Percentiles rank a stretch among this genome's conserved stretches.
phyloP scores from a whole-genome alignment of 192 early-diverging fungal species.

The Diversispora eburnea region DNA sequence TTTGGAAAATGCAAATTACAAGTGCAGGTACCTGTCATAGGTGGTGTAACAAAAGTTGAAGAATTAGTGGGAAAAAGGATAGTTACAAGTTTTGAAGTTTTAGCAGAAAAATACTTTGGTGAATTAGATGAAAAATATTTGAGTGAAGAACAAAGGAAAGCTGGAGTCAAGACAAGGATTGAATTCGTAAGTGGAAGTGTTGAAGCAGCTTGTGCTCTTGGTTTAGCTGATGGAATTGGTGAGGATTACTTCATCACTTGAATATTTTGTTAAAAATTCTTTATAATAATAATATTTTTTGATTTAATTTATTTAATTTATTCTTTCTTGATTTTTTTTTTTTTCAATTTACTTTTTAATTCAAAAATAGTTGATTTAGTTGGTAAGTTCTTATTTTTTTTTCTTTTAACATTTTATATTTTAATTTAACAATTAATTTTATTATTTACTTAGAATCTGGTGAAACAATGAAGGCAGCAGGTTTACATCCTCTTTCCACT shows the following conservation, averaged over 20 bases:
- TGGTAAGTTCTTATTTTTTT: conserved; percentile 31
- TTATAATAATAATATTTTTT: not conserved
- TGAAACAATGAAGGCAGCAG: conserved; percentile 99
- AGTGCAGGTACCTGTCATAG: conserved; percentile 81
- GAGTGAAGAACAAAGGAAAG: conserved; percentile 20
- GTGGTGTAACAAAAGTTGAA: conserved; percentile 44
- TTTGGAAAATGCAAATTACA: conserved; percentile 93
- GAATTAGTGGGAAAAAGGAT: conserved; percentile 89
- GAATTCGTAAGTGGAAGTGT: conserved; percentile 90
- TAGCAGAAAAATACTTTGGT: conserved; percentile 67
- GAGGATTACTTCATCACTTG: conserved; percentile 32
- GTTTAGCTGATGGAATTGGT: conserved; percentile 95
- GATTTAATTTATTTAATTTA: not conserved
- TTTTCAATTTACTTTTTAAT: not conserved
- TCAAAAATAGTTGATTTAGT: conserved; percentile 43
- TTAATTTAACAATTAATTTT: conserved; percentile 5
- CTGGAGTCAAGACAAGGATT: conserved; percentile 64
- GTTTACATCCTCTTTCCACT: conserved; percentile 86
- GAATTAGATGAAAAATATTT: conserved; percentile 63
- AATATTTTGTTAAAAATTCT: too few relatives aligned
- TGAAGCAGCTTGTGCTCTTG: conserved; percentile 93
- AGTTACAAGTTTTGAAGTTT: conserved; percentile 84
- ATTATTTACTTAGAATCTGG: conserved; percentile 81
- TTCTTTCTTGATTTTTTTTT: not conserved
- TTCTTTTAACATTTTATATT: not conserved